Percentiles rank a stretch among this genome's conserved stretches.
These are phyloP conservation scores for Exophiala sideris DNA, from an alignment of 2,329 filamentous ascomycete genomes.

Conservation along the genomic window DNA sequence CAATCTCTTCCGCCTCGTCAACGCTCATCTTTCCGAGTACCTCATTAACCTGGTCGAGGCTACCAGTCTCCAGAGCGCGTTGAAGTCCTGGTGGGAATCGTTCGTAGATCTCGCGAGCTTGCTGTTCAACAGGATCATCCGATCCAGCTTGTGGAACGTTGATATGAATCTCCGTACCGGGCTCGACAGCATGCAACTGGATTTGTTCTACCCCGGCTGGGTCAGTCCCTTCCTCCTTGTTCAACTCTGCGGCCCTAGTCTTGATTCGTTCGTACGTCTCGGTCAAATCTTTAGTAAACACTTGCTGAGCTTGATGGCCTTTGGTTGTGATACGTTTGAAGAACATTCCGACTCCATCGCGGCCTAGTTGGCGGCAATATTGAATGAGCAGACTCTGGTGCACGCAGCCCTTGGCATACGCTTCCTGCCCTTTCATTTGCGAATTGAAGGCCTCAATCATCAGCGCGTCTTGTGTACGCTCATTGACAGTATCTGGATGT, in stretches of 20 bases:
- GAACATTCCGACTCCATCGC: slow-evolving; percentile 84
- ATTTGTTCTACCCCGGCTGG: slow-evolving; percentile 83
- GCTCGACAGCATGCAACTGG: slow-evolving; percentile 93
- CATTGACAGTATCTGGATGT: slow-evolving; percentile 73
- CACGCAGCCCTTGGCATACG: slow-evolving; percentile 79
- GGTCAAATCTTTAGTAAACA: slow-evolving; percentile 91
- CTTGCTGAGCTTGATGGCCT: slow-evolving; percentile 82
- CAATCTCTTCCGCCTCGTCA: slow-evolving; percentile 79
- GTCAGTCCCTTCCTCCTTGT: slow-evolving; percentile 53
- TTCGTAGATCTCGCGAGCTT: slow-evolving; percentile 74
- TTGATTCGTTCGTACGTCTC: slow-evolving; percentile 81
- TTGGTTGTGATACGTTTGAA: slow-evolving; percentile 92
- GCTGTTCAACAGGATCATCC: slow-evolving; percentile 59
- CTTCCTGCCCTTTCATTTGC: slow-evolving; percentile 70
- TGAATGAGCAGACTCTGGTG: slow-evolving; percentile 91
- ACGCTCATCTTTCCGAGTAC: slow-evolving; percentile 86
- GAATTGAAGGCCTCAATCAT: slow-evolving; percentile 89
- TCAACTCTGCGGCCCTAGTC: slow-evolving; percentile 70
- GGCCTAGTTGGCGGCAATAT: slow-evolving; percentile 87
- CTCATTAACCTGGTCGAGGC: slow-evolving; percentile 81
- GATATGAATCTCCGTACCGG: slow-evolving; percentile 87
- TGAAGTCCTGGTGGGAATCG: slow-evolving; percentile 77
- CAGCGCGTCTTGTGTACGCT: slow-evolving; percentile 86
- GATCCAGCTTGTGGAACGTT: slow-evolving; percentile 68
- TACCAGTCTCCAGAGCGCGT: slow-evolving; percentile 81